Percentiles rank a stretch among this genome's conserved stretches.
These are phyloP conservation scores for Termitomyces sp. DNA, from an alignment of 768 basidiomycete species.

Conservation along the genomic window DNA sequence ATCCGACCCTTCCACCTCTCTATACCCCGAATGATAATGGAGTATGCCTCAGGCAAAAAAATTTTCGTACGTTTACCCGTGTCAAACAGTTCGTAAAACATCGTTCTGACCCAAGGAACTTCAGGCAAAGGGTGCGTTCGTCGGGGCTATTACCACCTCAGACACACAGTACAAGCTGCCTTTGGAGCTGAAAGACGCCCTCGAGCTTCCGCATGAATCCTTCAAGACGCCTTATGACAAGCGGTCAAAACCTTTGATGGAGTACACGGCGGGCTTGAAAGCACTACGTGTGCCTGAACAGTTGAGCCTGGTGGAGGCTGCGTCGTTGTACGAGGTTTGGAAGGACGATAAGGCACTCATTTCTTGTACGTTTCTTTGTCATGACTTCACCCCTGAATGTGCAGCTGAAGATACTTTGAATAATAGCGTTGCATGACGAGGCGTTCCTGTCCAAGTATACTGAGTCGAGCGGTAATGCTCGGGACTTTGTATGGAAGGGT, in stretches of 20 bases:
- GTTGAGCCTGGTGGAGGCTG: conserved; percentile 65
- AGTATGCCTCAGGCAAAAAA: conserved; percentile 70
- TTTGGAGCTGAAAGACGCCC: conserved; percentile 60
- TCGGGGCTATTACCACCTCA: conserved; percentile 66
- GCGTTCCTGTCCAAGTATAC: conserved; percentile 76
- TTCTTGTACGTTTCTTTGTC: conserved; percentile 35
- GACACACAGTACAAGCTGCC: conserved; percentile 57
- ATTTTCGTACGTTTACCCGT: conserved; percentile 52
- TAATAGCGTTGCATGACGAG: conserved; percentile 51
- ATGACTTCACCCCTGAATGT: not conserved
- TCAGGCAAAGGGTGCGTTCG: conserved; percentile 66
- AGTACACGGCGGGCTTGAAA: conserved; percentile 50
- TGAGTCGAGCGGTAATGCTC: conserved; percentile 74
- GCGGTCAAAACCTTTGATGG: conserved; percentile 42
- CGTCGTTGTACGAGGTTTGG: conserved; percentile 75
- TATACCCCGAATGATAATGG: conserved; percentile 71
- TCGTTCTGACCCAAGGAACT: not conserved
- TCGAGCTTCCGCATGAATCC: conserved; percentile 39
- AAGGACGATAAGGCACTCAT: conserved; percentile 55
- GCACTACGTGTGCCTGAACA: conserved; percentile 45
- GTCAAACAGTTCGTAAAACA: not conserved
- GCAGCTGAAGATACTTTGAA: not conserved
- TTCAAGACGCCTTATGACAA: conserved; percentile 54
- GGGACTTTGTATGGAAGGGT: conserved; percentile 74
- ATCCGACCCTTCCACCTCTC: conserved; percentile 79